A percentile compares a stretch with the other conserved stretches of the same genome.
Evolutionary conservation across 345 rosid species (phyloP).

Genomic region (Pugionium cornutum): DNA sequence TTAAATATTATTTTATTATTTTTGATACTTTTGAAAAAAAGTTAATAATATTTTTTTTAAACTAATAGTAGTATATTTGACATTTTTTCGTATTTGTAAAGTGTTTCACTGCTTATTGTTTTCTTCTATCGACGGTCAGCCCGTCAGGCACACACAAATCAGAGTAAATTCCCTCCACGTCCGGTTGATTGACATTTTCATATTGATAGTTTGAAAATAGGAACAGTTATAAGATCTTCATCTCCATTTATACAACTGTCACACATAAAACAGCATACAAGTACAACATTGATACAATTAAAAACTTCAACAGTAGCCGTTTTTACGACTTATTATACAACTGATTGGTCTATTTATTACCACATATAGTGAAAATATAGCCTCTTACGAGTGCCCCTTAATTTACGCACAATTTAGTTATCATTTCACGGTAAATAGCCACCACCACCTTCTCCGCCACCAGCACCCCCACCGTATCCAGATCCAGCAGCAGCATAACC

Average conservation of each 20-base stretch:
- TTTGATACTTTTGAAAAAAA: no score
- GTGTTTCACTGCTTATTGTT: no score
- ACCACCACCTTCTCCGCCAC: slow-evolving; percentile 40
- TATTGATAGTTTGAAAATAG: background rate
- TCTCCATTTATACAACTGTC: slow-evolving; percentile 21
- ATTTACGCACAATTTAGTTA: slow-evolving; percentile 7
- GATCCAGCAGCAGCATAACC: slow-evolving; percentile 39
- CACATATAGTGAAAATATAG: slow-evolving; percentile 8
- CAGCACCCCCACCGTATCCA: slow-evolving; percentile 40
- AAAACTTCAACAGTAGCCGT: slow-evolving; percentile 24
- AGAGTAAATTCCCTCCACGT: background rate
- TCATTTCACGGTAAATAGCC: slow-evolving; percentile 29
- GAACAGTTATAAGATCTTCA: slow-evolving; percentile 3
- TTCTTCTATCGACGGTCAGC: no score
- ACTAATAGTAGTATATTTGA: no score
- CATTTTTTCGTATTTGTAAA: no score
- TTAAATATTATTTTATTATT: no score
- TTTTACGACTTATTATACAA: slow-evolving; percentile 31
- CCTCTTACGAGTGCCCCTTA: slow-evolving; percentile 4
- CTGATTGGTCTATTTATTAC: slow-evolving; percentile 6
- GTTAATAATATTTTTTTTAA: no score
- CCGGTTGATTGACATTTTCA: background rate
- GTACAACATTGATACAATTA: slow-evolving; percentile 26
- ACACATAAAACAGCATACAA: slow-evolving; percentile 19
- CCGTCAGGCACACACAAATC: background rate